These are phyloP conservation scores for Parafenestella ontariensis DNA, from an alignment of 2,329 filamentous ascomycete genomes.

Conservation along the genomic window DNA sequence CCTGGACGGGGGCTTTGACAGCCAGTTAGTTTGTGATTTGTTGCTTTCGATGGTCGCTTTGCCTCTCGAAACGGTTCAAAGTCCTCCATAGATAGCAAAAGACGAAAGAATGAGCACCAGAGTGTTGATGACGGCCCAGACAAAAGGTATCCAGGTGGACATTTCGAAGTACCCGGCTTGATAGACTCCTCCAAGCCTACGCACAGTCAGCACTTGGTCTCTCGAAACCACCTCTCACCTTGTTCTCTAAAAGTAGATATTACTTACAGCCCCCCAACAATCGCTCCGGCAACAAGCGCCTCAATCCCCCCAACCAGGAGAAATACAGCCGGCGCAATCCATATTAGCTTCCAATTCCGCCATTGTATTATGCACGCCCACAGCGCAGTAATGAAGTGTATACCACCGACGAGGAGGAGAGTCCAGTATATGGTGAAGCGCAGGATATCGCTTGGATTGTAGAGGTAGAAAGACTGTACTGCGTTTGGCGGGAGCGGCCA, in stretches of 20 bases:
- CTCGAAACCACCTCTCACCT: not conserved
- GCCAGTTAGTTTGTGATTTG: not conserved
- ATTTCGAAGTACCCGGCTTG: conserved; percentile 83
- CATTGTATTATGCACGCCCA: conserved; percentile 77
- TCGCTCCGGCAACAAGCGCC: conserved; percentile 78
- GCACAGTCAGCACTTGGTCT: conserved; percentile 8
- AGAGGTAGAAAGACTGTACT: conserved; percentile 70
- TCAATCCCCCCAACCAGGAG: conserved; percentile 75
- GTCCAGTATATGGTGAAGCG: conserved; percentile 90
- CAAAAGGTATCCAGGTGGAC: conserved; percentile 92
- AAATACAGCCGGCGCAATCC: conserved; percentile 76
- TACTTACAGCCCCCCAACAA: conserved; percentile 79
- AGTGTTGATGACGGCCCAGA: conserved; percentile 86
- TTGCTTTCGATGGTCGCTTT: not conserved
- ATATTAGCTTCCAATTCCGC: conserved; percentile 64
- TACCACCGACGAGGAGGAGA: conserved; percentile 75
- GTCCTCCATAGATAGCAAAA: conserved; percentile 89
- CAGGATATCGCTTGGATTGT: conserved; percentile 79
- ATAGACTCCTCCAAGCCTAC: conserved; percentile 79
- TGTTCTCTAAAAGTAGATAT: too few relatives aligned
- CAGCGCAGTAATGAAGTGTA: conserved; percentile 74
- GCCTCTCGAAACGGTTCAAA: conserved; percentile 58
- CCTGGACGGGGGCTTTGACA: not conserved
- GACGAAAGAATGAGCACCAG: conserved; percentile 83
- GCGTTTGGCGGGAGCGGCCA: conserved; percentile 69